Conservation (phyloP, 129 eudicot species). For the Tagetes patula region DNA sequence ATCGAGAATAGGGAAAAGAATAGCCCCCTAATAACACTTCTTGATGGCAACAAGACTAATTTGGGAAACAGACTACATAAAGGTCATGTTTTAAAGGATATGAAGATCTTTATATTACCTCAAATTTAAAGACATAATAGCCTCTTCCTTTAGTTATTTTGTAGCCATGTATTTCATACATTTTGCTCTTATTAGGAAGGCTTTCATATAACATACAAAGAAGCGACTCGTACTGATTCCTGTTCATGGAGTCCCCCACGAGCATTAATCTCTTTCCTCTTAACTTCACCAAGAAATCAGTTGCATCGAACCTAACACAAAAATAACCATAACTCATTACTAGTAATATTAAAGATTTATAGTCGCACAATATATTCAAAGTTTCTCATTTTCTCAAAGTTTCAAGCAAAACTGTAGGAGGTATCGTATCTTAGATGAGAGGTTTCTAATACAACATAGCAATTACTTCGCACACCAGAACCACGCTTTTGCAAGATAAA, state of each 20-base stretch:
- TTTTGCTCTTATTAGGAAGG: slow-evolving; percentile 68
- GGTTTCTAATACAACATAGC: background rate
- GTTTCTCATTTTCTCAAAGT: slow-evolving; percentile 11
- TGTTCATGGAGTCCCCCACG: slow-evolving; percentile 96
- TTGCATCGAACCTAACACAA: slow-evolving; percentile 70
- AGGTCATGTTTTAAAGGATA: background rate
- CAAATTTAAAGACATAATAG: slow-evolving; percentile 71
- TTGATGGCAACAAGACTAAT: background rate
- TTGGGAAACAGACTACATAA: slow-evolving; percentile 1
- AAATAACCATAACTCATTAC: slow-evolving; percentile 18
- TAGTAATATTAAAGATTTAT: slow-evolving; percentile 8
- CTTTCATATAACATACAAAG: slow-evolving; percentile 78
- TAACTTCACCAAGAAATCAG: slow-evolving; percentile 73
- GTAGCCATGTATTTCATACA: slow-evolving; percentile 81
- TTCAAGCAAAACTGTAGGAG: background rate
- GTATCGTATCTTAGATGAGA: background rate
- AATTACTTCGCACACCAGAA: background rate
- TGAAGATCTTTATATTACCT: slow-evolving; percentile 46
- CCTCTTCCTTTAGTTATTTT: slow-evolving; percentile 96
- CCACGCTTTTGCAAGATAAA: background rate
- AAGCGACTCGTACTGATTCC: slow-evolving; percentile 92
- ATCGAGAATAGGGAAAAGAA: background rate
- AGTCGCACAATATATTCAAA: background rate
- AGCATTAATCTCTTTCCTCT: slow-evolving; percentile 87
- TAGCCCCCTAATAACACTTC: background rate